A percentile compares a stretch with the other conserved stretches of the same genome.
Conservation (phyloP, 2,329 filamentous ascomycete genomes). For the Stenocarpella maydis region DNA sequence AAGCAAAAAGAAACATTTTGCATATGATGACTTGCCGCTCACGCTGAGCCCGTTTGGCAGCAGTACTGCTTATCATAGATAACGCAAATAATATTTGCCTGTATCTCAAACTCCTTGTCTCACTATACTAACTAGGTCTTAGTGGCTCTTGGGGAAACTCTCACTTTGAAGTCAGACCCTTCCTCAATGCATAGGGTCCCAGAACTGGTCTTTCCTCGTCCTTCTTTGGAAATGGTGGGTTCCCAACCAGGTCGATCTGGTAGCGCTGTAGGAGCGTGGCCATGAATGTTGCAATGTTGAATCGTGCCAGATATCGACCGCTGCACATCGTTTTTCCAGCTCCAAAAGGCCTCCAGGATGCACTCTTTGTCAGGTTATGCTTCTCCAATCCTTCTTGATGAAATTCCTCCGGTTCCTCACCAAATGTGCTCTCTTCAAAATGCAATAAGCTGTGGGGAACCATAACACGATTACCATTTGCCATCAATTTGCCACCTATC, state of each 20-base stretch:
- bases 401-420: conserved; percentile 1
- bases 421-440: conserved; percentile 39
- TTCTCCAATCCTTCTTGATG: neutral
- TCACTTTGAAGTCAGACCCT: neutral
- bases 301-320: conserved; percentile 39
- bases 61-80: too few species aligned
- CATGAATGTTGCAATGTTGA: conserved; percentile 36
- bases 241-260: conserved; percentile 46
- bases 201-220: conserved; percentile 11
- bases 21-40: too few species aligned
- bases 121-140: too few species aligned
- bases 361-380: conserved; percentile 31
- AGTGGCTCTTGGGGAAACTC: too few species aligned
- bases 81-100: too few species aligned
- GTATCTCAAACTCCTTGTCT: too few species aligned
- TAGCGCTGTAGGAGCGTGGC: conserved; percentile 40
- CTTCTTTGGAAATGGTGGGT: conserved; percentile 48
- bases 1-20: too few species aligned
- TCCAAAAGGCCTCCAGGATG: conserved; percentile 41
- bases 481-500: conserved; percentile 42
- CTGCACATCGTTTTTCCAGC: conserved; percentile 42
- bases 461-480: conserved; percentile 41
- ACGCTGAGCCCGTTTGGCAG: too few species aligned
- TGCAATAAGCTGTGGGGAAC: conserved; percentile 42
- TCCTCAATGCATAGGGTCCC: neutral